phyloP scores from a whole-genome alignment of 2,329 filamentous ascomycete species.

The Penicillium olsonii region DNA sequence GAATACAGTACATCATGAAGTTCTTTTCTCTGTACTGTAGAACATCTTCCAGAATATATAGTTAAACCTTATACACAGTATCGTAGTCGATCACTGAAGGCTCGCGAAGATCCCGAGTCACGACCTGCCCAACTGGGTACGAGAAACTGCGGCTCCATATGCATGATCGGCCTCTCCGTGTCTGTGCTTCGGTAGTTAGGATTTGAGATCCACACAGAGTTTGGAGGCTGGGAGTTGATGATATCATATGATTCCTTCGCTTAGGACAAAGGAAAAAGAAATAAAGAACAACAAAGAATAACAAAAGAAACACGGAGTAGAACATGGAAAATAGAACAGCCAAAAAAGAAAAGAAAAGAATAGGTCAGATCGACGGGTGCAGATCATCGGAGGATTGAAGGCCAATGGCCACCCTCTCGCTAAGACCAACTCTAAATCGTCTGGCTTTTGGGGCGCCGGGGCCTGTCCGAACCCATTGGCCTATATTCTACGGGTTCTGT shows the following conservation, averaged over 20 bases:
- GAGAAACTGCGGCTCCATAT: slow-evolving; percentile 17
- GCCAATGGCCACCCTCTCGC: slow-evolving; percentile 31
- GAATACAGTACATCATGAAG: too few species aligned
- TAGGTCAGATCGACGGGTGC: slow-evolving; percentile 31
- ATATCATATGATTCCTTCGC: background rate
- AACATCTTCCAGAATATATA: too few species aligned
- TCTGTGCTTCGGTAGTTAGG: slow-evolving; percentile 16
- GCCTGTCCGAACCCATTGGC: background rate
- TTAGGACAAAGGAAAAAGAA: too few species aligned
- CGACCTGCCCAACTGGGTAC: slow-evolving; percentile 13
- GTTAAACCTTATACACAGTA: background rate
- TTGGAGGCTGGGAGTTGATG: slow-evolving; percentile 10
- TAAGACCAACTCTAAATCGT: slow-evolving; percentile 25
- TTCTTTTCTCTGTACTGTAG: too few species aligned
- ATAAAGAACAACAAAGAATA: too few species aligned
- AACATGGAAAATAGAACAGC: too few species aligned
- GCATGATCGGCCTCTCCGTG: slow-evolving; percentile 23
- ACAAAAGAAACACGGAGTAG: too few species aligned
- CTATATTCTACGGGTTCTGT: slow-evolving; percentile 28
- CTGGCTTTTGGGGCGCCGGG: slow-evolving; percentile 3
- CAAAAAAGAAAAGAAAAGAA: background rate
- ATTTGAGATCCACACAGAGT: background rate
- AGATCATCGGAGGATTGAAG: slow-evolving; percentile 34
- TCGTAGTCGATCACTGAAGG: background rate
- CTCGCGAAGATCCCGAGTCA: slow-evolving; percentile 4